Base-by-base conservation (phyloP, 2,329 filamentous ascomycete genomes). In the Harringtonia lauricola region DNA sequence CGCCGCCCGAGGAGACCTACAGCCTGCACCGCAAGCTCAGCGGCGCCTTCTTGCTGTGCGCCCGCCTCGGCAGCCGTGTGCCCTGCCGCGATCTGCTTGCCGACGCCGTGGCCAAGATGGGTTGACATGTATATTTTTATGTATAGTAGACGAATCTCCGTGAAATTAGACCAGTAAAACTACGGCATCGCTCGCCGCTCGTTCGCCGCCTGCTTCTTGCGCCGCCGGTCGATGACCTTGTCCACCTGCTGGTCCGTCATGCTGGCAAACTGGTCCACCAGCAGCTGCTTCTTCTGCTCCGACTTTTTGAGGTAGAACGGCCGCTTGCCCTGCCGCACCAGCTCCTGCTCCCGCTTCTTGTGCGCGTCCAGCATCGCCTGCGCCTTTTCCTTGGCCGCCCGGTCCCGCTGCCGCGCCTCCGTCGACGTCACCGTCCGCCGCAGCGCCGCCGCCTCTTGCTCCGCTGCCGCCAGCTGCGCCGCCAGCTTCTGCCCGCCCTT, bases 1-100 rank as follows among this genome's bases (percentile, higher is more conserved):
- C 92, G 21, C 92, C 94, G 21, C 92, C 92, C 0, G 94, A 98
- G 65, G 92, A 98, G 70, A 98, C 92, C 42, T 98, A 98, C 59
- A 90, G 83, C 59, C 64, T 98, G 55, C 92, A 98, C 63, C 77
- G 92, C 48, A 98, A 98, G 67, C 66, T 98, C 43, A 95, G 88
- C 60, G 92, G 92, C 0, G 94, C 92, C 0, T 98, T 98, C 59
- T 64, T 98, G 56, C 70, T 98, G 17, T 98, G 92, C 61, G 89
- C 92, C 0, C 76, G 80, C 51, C 61, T 98, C 47, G 88, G 86
- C 3, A 95, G 87, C 59, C 74, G 78, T 50, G 89, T 98, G 3
- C 70, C 71, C 45, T 95, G 90, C 54, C 77, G 83, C 50, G 79
- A 84, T 47, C 64, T 98, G 65, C 98, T 98, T 60, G 70, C 72